Conservation (phyloP, 306 rosid genomes). For the Quercus gilva region DNA sequence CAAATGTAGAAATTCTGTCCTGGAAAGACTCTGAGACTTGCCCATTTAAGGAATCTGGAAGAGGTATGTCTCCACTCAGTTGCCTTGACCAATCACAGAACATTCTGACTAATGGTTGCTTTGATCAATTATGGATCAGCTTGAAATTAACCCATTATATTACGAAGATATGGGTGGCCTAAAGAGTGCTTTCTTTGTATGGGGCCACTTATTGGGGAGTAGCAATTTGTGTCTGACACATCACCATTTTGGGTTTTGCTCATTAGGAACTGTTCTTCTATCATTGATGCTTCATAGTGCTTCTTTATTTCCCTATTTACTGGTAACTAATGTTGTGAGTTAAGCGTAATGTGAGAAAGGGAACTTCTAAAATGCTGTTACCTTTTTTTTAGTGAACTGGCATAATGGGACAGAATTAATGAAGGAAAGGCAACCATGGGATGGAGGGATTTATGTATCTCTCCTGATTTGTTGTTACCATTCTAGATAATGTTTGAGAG, state of each 20-base stretch:
- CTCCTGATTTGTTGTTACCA: background rate
- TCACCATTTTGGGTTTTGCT: background rate
- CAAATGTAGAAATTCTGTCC: background rate
- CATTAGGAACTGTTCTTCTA: conserved; percentile 8
- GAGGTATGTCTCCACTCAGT: too few species aligned
- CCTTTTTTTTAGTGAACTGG: conserved; percentile 1
- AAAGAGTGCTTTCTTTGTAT: background rate
- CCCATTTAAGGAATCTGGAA: too few species aligned
- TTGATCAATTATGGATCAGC: too few species aligned
- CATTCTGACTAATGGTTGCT: too few species aligned
- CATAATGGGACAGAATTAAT: background rate
- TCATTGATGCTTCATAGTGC: background rate
- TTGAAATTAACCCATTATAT: too few species aligned
- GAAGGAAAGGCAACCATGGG: conserved; percentile 6
- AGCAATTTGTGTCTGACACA: background rate
- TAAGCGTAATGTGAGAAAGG: background rate
- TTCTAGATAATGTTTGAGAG: too few species aligned
- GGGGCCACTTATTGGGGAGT: background rate
- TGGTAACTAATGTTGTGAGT: background rate
- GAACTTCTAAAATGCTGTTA: conserved; percentile 4
- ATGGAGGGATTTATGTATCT: conserved; percentile 5
- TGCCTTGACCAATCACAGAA: too few species aligned
- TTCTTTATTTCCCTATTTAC: background rate
- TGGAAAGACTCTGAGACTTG: too few species aligned
- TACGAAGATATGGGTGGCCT: too few species aligned